Evolutionary conservation across 2,329 filamentous ascomycete species (phyloP).

Genomic region (Cladosporium sp.): DNA sequence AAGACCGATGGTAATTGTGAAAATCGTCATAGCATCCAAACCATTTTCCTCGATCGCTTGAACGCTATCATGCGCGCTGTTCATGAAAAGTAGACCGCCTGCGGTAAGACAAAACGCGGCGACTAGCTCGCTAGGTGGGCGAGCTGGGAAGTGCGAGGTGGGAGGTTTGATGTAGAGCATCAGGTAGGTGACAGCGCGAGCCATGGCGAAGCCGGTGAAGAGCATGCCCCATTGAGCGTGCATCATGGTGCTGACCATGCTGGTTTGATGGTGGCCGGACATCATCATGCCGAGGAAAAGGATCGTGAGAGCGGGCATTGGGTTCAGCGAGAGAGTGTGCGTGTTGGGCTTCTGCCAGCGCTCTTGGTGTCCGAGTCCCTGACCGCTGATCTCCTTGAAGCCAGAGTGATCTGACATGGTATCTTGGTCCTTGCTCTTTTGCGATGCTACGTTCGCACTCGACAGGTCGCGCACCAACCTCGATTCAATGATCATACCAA

Average conservation of each 20-base stretch:
- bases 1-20: constrained; percentile 80
- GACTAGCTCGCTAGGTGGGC: constrained; percentile 86
- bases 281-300: constrained; percentile 89
- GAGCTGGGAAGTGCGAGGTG: constrained; percentile 70
- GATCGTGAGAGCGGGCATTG: constrained; percentile 80
- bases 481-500: constrained; percentile 35
- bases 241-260: constrained; percentile 83
- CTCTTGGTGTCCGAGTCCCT: constrained; percentile 29
- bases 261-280: constrained; percentile 81
- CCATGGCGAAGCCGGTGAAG: constrained; percentile 72
- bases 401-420: neutral
- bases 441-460: constrained; percentile 45
- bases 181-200: constrained; percentile 74
- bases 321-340: constrained; percentile 77
- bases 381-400: constrained; percentile 2
- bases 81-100: constrained; percentile 88
- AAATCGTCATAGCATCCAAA: constrained; percentile 87
- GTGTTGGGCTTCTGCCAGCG: constrained; percentile 57
- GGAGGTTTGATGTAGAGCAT: constrained; percentile 76
- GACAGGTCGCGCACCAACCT: constrained; percentile 60
- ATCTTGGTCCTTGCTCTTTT: constrained; percentile 28
- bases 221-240: constrained; percentile 92
- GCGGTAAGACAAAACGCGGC: constrained; percentile 79
- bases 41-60: constrained; percentile 69
- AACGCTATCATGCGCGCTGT: constrained; percentile 75